Conservation (phyloP, 225 moss, liverwort and hornwort genomes). For the Rhytidiadelphus loreus region DNA sequence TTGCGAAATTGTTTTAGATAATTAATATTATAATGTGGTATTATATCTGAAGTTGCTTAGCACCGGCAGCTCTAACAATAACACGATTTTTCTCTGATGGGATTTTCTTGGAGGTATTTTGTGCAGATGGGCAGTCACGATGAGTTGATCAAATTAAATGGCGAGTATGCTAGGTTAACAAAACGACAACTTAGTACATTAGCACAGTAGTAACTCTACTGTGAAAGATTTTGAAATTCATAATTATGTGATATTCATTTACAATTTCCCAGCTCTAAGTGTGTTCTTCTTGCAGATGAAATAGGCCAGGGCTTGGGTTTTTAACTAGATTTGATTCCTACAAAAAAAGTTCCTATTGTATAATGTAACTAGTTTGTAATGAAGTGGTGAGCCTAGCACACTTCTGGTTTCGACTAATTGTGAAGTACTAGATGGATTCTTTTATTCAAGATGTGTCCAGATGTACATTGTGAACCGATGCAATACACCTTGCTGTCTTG, state of each 20-base stretch:
- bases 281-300: neutral
- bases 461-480: neutral
- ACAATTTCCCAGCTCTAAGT: neutral
- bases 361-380: neutral
- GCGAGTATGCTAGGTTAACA: constrained; percentile 86
- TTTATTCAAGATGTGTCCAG: neutral
- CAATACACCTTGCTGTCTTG: neutral
- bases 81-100: neutral
- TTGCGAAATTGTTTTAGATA: neutral
- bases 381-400: neutral
- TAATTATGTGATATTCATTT: neutral
- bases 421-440: neutral
- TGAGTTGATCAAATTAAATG: constrained; percentile 70
- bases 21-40: neutral
- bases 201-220: constrained; percentile 14
- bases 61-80: neutral
- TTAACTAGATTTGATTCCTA: neutral
- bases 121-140: constrained; percentile 94
- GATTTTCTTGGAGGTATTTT: neutral
- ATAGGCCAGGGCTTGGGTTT: neutral
- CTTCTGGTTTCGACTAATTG: neutral
- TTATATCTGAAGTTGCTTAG: neutral
- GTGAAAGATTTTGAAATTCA: constrained; percentile 8
- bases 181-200: constrained; percentile 73
- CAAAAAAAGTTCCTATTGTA: neutral